A percentile compares a stretch with the other conserved stretches of the same genome.
These are phyloP conservation scores for Arabidopsis arenosa DNA, from an alignment of 345 rosid genomes.

Conservation along the genomic window DNA sequence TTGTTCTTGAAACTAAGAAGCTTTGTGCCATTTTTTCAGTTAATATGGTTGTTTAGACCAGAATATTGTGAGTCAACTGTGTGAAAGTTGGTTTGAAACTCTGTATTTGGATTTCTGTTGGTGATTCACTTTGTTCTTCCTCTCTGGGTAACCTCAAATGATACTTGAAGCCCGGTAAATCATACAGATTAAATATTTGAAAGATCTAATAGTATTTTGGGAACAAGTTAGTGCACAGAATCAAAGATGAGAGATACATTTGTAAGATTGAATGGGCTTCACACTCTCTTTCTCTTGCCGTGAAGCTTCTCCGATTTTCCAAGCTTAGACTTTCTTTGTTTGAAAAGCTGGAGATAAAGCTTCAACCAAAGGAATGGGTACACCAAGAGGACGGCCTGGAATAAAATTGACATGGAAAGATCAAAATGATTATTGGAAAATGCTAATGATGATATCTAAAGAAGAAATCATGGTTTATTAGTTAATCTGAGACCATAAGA, in stretches of 20 bases:
- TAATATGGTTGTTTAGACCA: no score
- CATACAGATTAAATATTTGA: neutral
- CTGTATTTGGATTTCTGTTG: neutral
- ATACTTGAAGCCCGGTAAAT: neutral
- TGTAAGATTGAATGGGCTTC: constrained; percentile 28
- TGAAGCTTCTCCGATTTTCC: constrained; percentile 48
- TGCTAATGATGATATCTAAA: neutral
- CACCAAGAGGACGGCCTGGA: constrained; percentile 64
- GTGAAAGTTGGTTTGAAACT: neutral
- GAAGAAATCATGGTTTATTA: neutral
- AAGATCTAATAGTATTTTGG: neutral
- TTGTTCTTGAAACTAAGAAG: no score
- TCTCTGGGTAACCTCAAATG: neutral
- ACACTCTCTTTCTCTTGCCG: constrained; percentile 57
- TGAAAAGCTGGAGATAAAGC: constrained; percentile 74
- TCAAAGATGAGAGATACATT: constrained; percentile 11
- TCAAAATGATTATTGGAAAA: constrained; percentile 1
- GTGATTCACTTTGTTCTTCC: neutral
- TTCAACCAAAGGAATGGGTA: constrained; percentile 84
- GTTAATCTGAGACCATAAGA: neutral
- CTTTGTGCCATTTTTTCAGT: no score
- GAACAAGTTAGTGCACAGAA: neutral
- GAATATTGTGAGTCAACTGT: neutral
- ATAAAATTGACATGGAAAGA: constrained; percentile 16
- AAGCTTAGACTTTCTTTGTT: constrained; percentile 71